Evolutionary conservation across 805 yeast species (phyloP).

Genomic region (Metschnikowia shivogae): DNA sequence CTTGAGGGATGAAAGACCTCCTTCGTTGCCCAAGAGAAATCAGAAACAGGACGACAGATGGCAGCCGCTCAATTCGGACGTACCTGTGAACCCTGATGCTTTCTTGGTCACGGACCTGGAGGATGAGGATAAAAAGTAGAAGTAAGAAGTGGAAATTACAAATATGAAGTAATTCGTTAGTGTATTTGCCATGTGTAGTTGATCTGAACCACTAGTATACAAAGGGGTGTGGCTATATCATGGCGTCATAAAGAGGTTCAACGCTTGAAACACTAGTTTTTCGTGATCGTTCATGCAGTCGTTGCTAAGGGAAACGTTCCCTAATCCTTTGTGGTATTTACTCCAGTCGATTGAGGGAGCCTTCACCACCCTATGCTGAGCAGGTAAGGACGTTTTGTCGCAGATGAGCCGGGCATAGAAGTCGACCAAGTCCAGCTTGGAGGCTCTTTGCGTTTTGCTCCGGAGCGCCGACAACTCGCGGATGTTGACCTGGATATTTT

Average conservation of each 20-base stretch:
- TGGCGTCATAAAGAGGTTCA: conserved; percentile 15
- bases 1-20: conserved; percentile 28
- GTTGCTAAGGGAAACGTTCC: conserved; percentile 19
- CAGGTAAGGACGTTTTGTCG: conserved; percentile 32
- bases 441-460: conserved; percentile 11
- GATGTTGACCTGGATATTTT: conserved; percentile 27
- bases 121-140: conserved; percentile 30
- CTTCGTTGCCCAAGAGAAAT: conserved; percentile 23
- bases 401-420: conserved; percentile 33
- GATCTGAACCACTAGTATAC: conserved; percentile 8
- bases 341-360: conserved; percentile 37
- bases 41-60: conserved; percentile 22
- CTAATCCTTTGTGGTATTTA: conserved; percentile 31
- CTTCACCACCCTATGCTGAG: conserved; percentile 28
- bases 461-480: conserved; percentile 26
- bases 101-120: conserved; percentile 43
- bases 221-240: conserved; percentile 7
- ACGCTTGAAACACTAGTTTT: conserved; percentile 12
- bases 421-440: conserved; percentile 26
- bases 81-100: conserved; percentile 40
- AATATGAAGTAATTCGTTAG: neutral
- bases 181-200: conserved; percentile 1
- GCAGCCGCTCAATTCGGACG: conserved; percentile 38
- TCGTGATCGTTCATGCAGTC: conserved; percentile 18
- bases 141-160: neutral